These are phyloP conservation scores for Elsinoe arachidis DNA, from an alignment of 2,329 filamentous ascomycete genomes.

Conservation along the genomic window DNA sequence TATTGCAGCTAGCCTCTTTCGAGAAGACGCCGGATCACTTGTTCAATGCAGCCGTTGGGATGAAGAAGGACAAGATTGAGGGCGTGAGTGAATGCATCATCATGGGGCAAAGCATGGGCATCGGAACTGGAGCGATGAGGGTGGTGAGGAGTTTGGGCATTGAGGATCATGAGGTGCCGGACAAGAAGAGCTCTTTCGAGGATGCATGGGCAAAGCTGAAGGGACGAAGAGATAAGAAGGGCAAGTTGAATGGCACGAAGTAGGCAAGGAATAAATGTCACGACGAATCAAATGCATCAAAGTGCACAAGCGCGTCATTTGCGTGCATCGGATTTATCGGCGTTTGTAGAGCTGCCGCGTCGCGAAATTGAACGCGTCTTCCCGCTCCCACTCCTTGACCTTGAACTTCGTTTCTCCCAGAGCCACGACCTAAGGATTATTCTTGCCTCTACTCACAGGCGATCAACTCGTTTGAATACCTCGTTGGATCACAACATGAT, in stretches of 20 bases:
- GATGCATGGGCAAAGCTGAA: constrained; percentile 9
- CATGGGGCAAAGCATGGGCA: constrained; percentile 86
- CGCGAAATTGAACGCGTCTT: constrained; percentile 6
- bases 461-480: neutral
- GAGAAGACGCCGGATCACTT: constrained; percentile 98
- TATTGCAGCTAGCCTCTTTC: constrained; percentile 88
- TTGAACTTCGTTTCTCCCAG: neutral
- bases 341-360: neutral
- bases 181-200: constrained; percentile 16
- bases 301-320: neutral
- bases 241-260: constrained; percentile 8
- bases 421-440: neutral
- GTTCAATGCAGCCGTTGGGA: constrained; percentile 85
- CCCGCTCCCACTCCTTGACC: neutral
- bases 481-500: too few species aligned
- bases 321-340: neutral
- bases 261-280: neutral
- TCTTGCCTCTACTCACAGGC: neutral
- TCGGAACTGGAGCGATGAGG: constrained; percentile 88
- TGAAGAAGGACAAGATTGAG: constrained; percentile 86
- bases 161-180: constrained; percentile 40
- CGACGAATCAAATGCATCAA: neutral
- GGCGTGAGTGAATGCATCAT: constrained; percentile 97
- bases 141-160: constrained; percentile 72
- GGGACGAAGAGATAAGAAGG: neutral